Evolutionary conservation across 129 eudicot species (phyloP).

Genomic region (Chrysanthemum makinoi): DNA sequence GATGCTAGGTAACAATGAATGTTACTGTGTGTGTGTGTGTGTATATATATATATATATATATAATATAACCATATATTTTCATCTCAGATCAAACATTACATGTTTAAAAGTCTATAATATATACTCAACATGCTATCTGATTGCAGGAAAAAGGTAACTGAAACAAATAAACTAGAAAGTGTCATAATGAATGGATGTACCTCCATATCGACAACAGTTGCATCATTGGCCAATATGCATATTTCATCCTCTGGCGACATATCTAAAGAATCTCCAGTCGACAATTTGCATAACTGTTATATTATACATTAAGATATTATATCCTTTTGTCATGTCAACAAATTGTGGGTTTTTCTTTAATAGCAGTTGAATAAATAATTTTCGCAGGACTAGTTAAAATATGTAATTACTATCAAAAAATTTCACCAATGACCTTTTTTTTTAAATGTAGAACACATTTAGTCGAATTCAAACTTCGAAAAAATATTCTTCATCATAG

Average conservation of each 20-base stretch:
- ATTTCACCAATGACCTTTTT: too few relatives aligned
- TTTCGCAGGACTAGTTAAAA: too few relatives aligned
- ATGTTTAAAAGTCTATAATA: not conserved
- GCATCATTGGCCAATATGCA: conserved; percentile 80
- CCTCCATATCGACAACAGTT: conserved; percentile 95
- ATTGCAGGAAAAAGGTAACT: not conserved
- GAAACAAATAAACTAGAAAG: not conserved
- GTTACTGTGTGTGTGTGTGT: not conserved
- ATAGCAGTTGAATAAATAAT: too few relatives aligned
- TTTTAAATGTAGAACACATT: too few relatives aligned
- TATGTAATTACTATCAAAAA: too few relatives aligned
- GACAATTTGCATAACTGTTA: conserved; percentile 74
- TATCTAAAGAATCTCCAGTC: conserved; percentile 91
- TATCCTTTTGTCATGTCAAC: not conserved
- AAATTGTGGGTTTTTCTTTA: not conserved
- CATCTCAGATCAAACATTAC: not conserved
- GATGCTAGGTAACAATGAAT: not conserved
- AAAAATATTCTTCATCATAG: not conserved
- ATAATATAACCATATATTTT: not conserved
- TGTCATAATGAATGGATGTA: conserved; percentile 25
- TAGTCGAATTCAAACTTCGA: too few relatives aligned
- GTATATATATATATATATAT: too few relatives aligned
- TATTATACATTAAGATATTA: not conserved
- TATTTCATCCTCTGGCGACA: conserved; percentile 78
- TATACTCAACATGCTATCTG: not conserved